Evolutionary conservation across 2,329 filamentous ascomycete species (phyloP), one percentile per base, ranked within the genome.

Genomic region (Plenodomus biglobosus): DNA sequence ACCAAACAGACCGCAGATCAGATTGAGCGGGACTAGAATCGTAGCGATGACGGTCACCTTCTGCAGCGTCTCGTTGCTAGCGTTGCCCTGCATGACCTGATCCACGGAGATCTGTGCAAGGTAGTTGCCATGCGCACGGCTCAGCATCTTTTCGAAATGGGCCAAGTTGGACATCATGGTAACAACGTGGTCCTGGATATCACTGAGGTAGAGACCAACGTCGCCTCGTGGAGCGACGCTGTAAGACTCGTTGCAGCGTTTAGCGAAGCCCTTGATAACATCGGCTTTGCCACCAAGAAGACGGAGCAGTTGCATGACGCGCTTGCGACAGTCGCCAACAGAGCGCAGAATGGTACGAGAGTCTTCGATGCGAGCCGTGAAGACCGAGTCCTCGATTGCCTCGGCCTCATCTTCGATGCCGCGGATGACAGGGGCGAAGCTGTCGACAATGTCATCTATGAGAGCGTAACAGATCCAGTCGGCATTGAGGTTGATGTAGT

Each of bases 381-480:
- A 97, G 41, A 99, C 92, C 47, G 92, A 87, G 60, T 99, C 94
- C 71, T 99, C 94, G 51, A 99, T 96, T 10, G 84, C 83, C 69
- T 99, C 94, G 1, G 92, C 92, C 64, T 96, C 90, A 16, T 84
- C 74, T 74, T 99, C 94, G 42, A 96, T 87, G 45, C 89, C 86
- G 47, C 85, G 85, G 56, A 99, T 95, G 22, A 91, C 85, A 13
- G 92, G 92, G 0, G 88, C 92, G 65, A 97, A 99, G 18, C 85
- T 90, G 75, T 99, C 94, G 51, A 97, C 94, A 66, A 99, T 99
- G 68, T 99, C 90, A 72, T 99, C 94, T 69, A 99, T 97, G 66
- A 99, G 81, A 37, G 94, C 94, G 69, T 99, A 99, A 78, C 94
- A 99, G 61, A 97, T 95, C 92, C 95, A 99, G 74, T 99, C 94